phyloP scores from a whole-genome alignment of 2,329 filamentous ascomycete genomes.

The Colletotrichum lindemuthianum region DNA sequence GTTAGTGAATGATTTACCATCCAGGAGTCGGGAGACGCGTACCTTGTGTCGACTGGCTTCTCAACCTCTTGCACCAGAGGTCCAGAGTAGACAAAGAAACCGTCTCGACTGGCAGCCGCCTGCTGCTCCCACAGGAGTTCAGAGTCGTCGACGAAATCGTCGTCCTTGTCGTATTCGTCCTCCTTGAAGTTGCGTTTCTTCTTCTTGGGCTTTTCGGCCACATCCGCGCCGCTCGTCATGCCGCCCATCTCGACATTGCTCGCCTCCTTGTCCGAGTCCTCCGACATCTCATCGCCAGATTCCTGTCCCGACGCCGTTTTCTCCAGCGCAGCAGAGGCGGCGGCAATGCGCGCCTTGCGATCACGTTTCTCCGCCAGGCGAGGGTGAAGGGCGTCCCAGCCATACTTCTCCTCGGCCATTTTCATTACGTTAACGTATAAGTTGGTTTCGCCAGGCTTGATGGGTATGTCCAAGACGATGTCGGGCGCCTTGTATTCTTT shows the following conservation, averaged over 20 bases:
- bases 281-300: slow-evolving; percentile 84
- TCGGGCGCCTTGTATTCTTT: slow-evolving; percentile 73
- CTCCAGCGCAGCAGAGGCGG: slow-evolving; percentile 86
- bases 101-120: slow-evolving; percentile 91
- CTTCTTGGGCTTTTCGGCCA: slow-evolving; percentile 70
- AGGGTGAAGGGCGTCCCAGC: slow-evolving; percentile 93
- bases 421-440: slow-evolving; percentile 96
- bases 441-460: slow-evolving; percentile 80
- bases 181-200: slow-evolving; percentile 85
- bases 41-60: slow-evolving; percentile 67
- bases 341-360: slow-evolving; percentile 86
- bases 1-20: slow-evolving; percentile 45
- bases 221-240: slow-evolving; percentile 68
- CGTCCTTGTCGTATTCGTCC: slow-evolving; percentile 85
- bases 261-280: slow-evolving; percentile 80
- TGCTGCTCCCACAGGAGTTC: slow-evolving; percentile 96
- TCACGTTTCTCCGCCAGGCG: slow-evolving; percentile 89
- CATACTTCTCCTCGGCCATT: slow-evolving; percentile 92
- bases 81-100: slow-evolving; percentile 97
- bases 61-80: slow-evolving; percentile 89
- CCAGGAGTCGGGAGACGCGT: slow-evolving; percentile 44
- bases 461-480: slow-evolving; percentile 84
- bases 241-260: slow-evolving; percentile 91
- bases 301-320: slow-evolving; percentile 75
- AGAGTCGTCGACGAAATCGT: slow-evolving; percentile 91